Percentiles rank a stretch among this genome's conserved stretches.
Evolutionary conservation across 768 basidiomycete species (phyloP).

Genomic region (Boletus insuetus): DNA sequence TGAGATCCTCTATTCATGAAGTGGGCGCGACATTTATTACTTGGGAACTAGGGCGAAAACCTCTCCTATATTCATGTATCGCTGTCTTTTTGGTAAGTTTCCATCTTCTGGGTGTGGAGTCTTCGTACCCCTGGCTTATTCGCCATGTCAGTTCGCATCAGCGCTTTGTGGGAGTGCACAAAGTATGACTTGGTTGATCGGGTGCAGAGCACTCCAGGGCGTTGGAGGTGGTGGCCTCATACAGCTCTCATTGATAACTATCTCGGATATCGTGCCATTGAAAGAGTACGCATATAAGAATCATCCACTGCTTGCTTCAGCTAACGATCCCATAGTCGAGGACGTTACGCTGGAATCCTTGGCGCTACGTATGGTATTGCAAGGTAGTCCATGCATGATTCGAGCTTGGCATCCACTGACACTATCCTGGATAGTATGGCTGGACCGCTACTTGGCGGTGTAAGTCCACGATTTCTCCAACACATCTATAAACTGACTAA

Average conservation of each 20-base stretch:
- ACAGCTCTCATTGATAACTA: conserved; percentile 72
- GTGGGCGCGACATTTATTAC: background rate
- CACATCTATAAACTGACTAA: background rate
- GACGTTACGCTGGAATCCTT: conserved; percentile 70
- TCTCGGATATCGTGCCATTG: conserved; percentile 81
- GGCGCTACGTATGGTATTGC: conserved; percentile 79
- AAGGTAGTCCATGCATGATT: conserved; percentile 28
- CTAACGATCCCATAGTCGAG: conserved; percentile 48
- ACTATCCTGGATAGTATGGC: conserved; percentile 43
- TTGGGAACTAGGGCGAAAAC: conserved; percentile 52
- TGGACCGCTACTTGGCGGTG: conserved; percentile 82
- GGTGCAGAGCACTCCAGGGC: conserved; percentile 77
- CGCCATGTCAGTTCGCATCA: conserved; percentile 61
- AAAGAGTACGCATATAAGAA: conserved; percentile 51
- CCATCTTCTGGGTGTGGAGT: conserved; percentile 11
- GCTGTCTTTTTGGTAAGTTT: conserved; percentile 55
- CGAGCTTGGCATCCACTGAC: background rate
- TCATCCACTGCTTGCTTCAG: background rate
- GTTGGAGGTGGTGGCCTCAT: conserved; percentile 79
- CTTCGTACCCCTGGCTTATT: background rate
- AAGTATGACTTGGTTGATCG: conserved; percentile 71
- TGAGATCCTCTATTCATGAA: background rate
- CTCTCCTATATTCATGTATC: conserved; percentile 65
- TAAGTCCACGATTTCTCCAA: conserved; percentile 34
- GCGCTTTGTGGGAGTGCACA: conserved; percentile 82